These are phyloP conservation scores for Diaporthe vaccinii DNA, from an alignment of 2,329 filamentous ascomycete species.

Conservation along the genomic window DNA sequence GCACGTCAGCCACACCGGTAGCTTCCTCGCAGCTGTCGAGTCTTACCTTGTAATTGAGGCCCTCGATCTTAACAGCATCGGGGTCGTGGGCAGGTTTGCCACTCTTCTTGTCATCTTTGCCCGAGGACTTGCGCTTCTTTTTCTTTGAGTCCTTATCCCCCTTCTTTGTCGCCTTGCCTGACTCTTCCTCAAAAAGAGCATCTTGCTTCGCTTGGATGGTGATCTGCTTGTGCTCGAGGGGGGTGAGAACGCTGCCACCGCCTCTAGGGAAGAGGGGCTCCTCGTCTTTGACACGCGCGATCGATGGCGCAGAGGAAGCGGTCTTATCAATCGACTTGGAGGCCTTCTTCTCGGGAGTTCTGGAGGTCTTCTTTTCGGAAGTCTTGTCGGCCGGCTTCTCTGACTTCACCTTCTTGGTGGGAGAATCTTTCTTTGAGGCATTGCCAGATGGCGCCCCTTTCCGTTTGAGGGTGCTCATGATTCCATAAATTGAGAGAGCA, in stretches of 20 bases:
- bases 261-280: slow-evolving; percentile 94
- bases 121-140: slow-evolving; percentile 67
- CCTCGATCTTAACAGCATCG: slow-evolving; percentile 80
- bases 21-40: slow-evolving; percentile 26
- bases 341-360: slow-evolving; percentile 50
- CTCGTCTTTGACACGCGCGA: slow-evolving; percentile 76
- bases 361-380: slow-evolving; percentile 49
- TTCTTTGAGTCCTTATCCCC: slow-evolving; percentile 63
- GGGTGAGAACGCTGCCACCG: slow-evolving; percentile 89
- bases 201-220: slow-evolving; percentile 93
- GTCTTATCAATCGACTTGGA: slow-evolving; percentile 44
- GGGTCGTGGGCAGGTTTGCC: slow-evolving; percentile 59
- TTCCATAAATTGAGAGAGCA: slow-evolving; percentile 44
- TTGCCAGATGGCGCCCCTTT: slow-evolving; percentile 69
- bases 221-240: slow-evolving; percentile 96
- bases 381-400: slow-evolving; percentile 51
- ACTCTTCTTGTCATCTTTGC: slow-evolving; percentile 63
- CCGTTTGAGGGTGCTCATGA: slow-evolving; percentile 70
- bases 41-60: slow-evolving; percentile 87
- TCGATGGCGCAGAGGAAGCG: slow-evolving; percentile 38
- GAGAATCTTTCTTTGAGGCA: slow-evolving; percentile 62
- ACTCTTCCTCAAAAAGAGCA: slow-evolving; percentile 88
- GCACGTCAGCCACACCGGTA: slow-evolving; percentile 30
- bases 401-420: slow-evolving; percentile 62
- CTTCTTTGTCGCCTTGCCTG: slow-evolving; percentile 63